Evolutionary conservation across 2,329 filamentous ascomycete species (phyloP), one percentile per base, ranked within the genome.

Genomic region (Plectosphaerella cucumerina): DNA sequence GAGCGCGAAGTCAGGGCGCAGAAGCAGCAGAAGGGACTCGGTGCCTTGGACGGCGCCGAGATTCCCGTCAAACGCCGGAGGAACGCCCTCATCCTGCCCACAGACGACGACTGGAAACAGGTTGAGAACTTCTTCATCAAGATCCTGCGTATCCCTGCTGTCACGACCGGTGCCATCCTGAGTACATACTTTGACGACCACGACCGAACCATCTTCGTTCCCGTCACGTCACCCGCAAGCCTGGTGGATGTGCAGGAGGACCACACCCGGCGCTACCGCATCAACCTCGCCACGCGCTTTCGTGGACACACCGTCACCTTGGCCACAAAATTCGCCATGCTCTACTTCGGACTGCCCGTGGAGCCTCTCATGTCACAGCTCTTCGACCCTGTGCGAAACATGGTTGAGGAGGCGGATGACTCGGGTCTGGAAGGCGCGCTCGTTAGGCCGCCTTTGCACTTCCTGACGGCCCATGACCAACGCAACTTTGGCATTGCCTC

Each of bases 321-420:
- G 15, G 62, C 64, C 3, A 65, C 69, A n/a, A 77, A 75, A 57
- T 51, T 79, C 51, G 62, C 74, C 0, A 67, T 76, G 62, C 62
- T 75, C 43, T 76, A 71, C 58, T 78, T 77, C 52, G 75, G 75
- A 1, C 57, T 77, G 6, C 72, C 73, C 0, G 63, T 76, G 3
- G 70, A 70, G 47, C 73, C 75, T 0, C 56, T 72, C 12, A 11
- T 54, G 37, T 47, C 50, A 6, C 42, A 44, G 11, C 52, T 67
- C 9, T 41, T 55, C 1, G 52, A 55, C 4, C 35, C 44, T 4
- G n/a, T 61, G 23, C 62, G 64, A 39, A 58, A 62, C 3, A 58
- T 66, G 21, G 52, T 60, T 11, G 50, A 50, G 35, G 50, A 53
- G 17, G 49, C 50, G 10, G 57, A 60, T 31, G 55, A 54, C n/a